Base-by-base conservation (phyloP, 2,329 filamentous ascomycete genomes). In the Pezicula carpinea region DNA sequence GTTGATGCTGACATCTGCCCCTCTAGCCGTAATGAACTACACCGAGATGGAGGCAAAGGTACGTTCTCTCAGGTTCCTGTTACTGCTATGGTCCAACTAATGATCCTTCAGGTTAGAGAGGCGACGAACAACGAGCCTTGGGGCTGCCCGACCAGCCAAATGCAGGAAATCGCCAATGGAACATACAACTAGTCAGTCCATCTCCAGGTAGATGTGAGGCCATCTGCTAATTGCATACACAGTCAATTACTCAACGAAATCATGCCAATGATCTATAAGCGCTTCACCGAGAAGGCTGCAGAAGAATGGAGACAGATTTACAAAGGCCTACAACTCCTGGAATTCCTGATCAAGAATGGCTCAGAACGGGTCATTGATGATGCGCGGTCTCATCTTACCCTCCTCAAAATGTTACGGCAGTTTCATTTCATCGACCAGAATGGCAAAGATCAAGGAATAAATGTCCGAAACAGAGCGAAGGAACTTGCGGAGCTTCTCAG, bases 291-390 rank as follows among this genome's bases (percentile, higher is more conserved):
- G 67, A 99, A 99, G 75, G 80, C 90, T 6, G 92, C 93, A 47
- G 93, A 99, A 66, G 93, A 99, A 71, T 99, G 93, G 93, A 82
- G 93, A 57, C 93, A 99, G 69, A 99, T 99, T 64, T 99, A 99
- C 79, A 99, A 99, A 76, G 86, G 89, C 8, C 83, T 99, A 19
- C 93, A 97, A 76, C 78, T 99, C 47, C 85, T 99, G 64, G 92
- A 99, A 67, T 95, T 96, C 64, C 80, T 99, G 26, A 86, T 99
- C 71, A 99, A 99, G 75, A 93, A 99, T 67, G 93, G 93, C 53
- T 97, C 93, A 11, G 93, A 99, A 69, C 81, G 93, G 46, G 93
- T 99, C 32, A 92, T 99, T 55, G 93, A 99, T 69, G 93, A 99
- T 69, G 93, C 93, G 48, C 83, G 93, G 59, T 91, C 91, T 48